Evolutionary conservation across 495 filamentous ascomycete species (phyloP).

Genomic region (Penicillium waksmanii): DNA sequence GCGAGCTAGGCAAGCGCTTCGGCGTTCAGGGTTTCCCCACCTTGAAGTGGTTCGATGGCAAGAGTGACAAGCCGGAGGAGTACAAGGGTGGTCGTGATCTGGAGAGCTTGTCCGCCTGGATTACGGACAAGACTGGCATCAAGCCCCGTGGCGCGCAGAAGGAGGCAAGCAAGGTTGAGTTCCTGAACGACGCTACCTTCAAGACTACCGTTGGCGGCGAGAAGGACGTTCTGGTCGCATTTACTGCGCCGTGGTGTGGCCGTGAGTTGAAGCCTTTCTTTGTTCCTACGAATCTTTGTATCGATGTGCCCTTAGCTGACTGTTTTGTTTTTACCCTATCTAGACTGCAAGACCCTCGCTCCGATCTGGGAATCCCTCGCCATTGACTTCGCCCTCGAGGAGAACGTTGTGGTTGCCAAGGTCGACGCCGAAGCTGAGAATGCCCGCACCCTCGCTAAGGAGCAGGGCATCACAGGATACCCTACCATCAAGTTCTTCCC

Average conservation of each 20-base stretch:
- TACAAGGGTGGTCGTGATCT: slow-evolving; percentile 88
- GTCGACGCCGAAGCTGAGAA: slow-evolving; percentile 90
- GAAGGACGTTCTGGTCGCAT: slow-evolving; percentile 92
- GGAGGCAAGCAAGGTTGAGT: slow-evolving; percentile 72
- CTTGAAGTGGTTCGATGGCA: slow-evolving; percentile 97
- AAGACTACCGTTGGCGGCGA: slow-evolving; percentile 76
- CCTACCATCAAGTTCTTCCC: slow-evolving; percentile 99
- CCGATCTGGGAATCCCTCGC: slow-evolving; percentile 90
- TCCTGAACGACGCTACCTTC: slow-evolving; percentile 81
- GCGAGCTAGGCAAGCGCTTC: slow-evolving; percentile 78
- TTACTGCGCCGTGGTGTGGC: slow-evolving; percentile 96
- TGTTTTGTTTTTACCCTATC: slow-evolving; percentile 11
- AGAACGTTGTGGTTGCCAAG: slow-evolving; percentile 84
- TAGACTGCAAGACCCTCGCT: slow-evolving; percentile 96
- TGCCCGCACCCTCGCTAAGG: slow-evolving; percentile 73
- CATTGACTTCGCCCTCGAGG: slow-evolving; percentile 76
- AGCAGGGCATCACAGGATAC: slow-evolving; percentile 81
- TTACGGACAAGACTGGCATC: slow-evolving; percentile 85
- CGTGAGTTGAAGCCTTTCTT: slow-evolving; percentile 62
- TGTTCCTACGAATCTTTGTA: slow-evolving; percentile 3
- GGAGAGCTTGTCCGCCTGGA: slow-evolving; percentile 79
- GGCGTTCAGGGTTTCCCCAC: slow-evolving; percentile 95
- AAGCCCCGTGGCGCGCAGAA: slow-evolving; percentile 73
- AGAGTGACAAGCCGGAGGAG: slow-evolving; percentile 83
- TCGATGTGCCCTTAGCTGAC: slow-evolving; percentile 26